Conservation (phyloP, 2,329 filamentous ascomycete genomes). For the Pestalotiopsis sp. region DNA sequence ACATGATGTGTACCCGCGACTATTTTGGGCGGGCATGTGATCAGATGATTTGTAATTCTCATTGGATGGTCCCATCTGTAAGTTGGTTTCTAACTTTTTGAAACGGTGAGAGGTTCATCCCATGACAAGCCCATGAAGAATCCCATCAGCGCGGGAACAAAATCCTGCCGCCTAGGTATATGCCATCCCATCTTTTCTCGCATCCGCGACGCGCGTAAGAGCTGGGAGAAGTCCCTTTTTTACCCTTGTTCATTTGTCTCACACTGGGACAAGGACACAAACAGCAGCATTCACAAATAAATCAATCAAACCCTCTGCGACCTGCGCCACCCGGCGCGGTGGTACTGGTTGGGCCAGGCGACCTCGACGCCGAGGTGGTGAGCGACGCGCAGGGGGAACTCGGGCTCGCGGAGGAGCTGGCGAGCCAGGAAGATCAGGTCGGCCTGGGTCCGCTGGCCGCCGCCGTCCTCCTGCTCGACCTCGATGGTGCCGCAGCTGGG, state of each 20-base stretch:
- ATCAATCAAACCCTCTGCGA: slow-evolving; percentile 26
- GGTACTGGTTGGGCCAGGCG: slow-evolving; percentile 71
- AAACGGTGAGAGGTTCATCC: not conserved
- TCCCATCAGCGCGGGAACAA: not conserved
- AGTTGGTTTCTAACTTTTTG: not conserved
- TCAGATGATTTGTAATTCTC: not conserved
- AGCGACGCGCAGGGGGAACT: slow-evolving; percentile 74
- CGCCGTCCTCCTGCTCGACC: slow-evolving; percentile 40
- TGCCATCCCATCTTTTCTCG: not conserved
- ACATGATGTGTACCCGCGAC: too few species aligned
- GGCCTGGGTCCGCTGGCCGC: slow-evolving; percentile 46
- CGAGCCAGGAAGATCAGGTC: slow-evolving; percentile 77
- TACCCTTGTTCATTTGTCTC: not conserved
- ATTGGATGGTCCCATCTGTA: not conserved
- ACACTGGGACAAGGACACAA: too few species aligned
- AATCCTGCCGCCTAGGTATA: not conserved
- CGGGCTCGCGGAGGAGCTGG: slow-evolving; percentile 81
- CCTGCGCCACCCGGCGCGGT: slow-evolving; percentile 36
- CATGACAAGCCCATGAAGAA: not conserved
- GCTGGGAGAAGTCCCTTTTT: not conserved
- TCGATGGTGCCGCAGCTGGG: slow-evolving; percentile 42
- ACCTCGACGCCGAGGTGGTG: slow-evolving; percentile 73
- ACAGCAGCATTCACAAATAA: not conserved
- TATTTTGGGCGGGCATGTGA: not conserved
- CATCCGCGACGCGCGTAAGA: not conserved